These are phyloP conservation scores for Cyberlindnera euphorbiiphila DNA, from an alignment of 805 yeast genomes.

Conservation along the genomic window DNA sequence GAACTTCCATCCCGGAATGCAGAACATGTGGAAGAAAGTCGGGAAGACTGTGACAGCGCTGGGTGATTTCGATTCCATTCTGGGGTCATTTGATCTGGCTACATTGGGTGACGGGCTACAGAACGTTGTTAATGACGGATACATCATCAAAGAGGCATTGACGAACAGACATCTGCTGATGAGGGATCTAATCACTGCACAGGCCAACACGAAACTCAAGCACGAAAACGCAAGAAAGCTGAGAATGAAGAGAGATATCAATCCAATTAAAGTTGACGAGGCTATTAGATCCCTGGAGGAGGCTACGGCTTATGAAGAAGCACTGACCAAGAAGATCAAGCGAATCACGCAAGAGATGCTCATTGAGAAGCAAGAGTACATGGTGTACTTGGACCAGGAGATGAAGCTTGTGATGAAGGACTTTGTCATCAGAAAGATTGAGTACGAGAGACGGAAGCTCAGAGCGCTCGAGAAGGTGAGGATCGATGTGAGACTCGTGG, in stretches of 20 bases:
- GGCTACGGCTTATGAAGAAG: constrained; percentile 73
- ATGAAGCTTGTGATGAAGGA: constrained; percentile 52
- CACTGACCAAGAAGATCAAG: constrained; percentile 69
- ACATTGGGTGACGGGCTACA: constrained; percentile 72
- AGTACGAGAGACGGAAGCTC: constrained; percentile 78
- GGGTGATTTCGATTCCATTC: constrained; percentile 74
- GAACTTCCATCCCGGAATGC: constrained; percentile 63
- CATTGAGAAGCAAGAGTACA: constrained; percentile 60
- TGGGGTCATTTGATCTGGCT: constrained; percentile 69
- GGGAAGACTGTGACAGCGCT: constrained; percentile 63
- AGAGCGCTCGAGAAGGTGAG: constrained; percentile 69
- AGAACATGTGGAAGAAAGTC: constrained; percentile 71
- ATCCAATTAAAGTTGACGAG: constrained; percentile 87
- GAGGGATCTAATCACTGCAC: constrained; percentile 83
- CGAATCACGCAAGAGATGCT: constrained; percentile 84
- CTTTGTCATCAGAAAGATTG: constrained; percentile 68
- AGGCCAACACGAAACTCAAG: constrained; percentile 62
- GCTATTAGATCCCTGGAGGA: constrained; percentile 76
- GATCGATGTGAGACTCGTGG: constrained; percentile 69
- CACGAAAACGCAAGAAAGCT: constrained; percentile 70
- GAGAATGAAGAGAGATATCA: constrained; percentile 68
- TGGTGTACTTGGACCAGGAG: constrained; percentile 53
- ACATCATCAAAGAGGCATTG: constrained; percentile 83
- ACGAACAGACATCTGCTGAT: constrained; percentile 90
- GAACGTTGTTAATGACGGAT: constrained; percentile 67